A percentile compares a stretch with the other conserved stretches of the same genome.
phyloP scores from a whole-genome alignment of 2,329 filamentous ascomycete genomes.

The Penicillium sp. region DNA sequence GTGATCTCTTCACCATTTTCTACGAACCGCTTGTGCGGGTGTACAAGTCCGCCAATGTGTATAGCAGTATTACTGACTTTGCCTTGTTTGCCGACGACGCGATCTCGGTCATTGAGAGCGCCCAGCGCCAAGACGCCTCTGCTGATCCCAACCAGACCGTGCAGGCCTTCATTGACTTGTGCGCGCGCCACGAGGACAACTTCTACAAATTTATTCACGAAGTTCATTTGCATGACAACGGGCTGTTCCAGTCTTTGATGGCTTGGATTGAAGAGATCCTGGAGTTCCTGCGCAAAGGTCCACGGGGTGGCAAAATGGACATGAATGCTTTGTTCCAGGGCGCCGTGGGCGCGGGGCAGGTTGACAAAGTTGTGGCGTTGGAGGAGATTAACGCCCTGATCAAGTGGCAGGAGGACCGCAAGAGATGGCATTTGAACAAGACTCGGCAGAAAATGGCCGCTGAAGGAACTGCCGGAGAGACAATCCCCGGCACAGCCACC shows the following conservation, averaged over 20 bases:
- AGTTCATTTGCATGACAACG: slow-evolving; percentile 95
- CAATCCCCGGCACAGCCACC: slow-evolving; percentile 54
- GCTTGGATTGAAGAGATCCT: slow-evolving; percentile 95
- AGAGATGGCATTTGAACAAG: slow-evolving; percentile 98
- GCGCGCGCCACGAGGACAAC: slow-evolving; percentile 90
- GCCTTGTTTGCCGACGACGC: slow-evolving; percentile 90
- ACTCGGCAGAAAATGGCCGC: slow-evolving; percentile 98
- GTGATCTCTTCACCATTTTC: slow-evolving; percentile 97
- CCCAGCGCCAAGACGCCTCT: slow-evolving; percentile 75
- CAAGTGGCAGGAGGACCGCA: slow-evolving; percentile 89
- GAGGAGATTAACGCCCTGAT: slow-evolving; percentile 83
- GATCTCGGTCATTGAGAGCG: slow-evolving; percentile 73
- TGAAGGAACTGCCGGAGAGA: slow-evolving; percentile 59
- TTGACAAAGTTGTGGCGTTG: slow-evolving; percentile 73
- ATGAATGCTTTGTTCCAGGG: slow-evolving; percentile 92
- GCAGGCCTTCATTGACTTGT: slow-evolving; percentile 96
- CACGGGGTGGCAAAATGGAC: slow-evolving; percentile 79
- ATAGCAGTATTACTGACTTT: slow-evolving; percentile 96
- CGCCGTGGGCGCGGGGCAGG: slow-evolving; percentile 64
- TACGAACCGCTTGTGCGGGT: slow-evolving; percentile 96
- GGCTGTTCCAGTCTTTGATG: slow-evolving; percentile 95
- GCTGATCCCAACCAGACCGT: slow-evolving; percentile 98
- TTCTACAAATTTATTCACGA: slow-evolving; percentile 99
- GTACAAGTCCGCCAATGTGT: slow-evolving; percentile 98
- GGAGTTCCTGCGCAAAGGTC: slow-evolving; percentile 86